A percentile compares a stretch with the other conserved stretches of the same genome.
Evolutionary conservation across 495 filamentous ascomycete species (phyloP).

Genomic region (Trichoderma virens): DNA sequence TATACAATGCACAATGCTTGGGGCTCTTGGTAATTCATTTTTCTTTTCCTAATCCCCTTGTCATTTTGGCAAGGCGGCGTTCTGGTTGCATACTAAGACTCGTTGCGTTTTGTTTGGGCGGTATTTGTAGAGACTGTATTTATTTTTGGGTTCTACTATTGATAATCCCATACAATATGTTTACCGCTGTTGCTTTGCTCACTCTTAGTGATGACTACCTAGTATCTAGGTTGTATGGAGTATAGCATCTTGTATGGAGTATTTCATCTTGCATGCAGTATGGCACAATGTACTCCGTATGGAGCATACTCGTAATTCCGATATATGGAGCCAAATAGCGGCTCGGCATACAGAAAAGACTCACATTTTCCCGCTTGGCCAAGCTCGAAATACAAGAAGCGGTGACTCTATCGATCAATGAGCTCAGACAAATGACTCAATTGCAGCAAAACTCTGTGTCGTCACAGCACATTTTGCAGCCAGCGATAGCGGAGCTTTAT

Average conservation of each 20-base stretch:
- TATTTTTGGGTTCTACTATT: constrained; percentile 2
- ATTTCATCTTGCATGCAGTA: too few relatives aligned
- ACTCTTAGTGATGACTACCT: background rate
- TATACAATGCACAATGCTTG: background rate
- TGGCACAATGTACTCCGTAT: background rate
- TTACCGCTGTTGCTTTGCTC: background rate
- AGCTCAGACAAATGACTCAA: background rate
- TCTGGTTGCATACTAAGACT: constrained; percentile 4
- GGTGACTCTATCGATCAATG: background rate
- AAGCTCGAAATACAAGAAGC: background rate
- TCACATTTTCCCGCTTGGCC: background rate
- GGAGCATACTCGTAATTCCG: background rate
- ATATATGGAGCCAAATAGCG: background rate
- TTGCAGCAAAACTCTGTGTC: background rate
- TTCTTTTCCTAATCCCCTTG: background rate
- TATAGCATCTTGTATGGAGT: too few relatives aligned
- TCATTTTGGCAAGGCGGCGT: constrained; percentile 4
- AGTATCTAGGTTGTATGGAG: background rate
- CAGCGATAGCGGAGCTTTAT: constrained; percentile 8
- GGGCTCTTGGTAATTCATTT: background rate
- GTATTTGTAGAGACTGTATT: constrained; percentile 5
- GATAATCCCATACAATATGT: constrained; percentile 3
- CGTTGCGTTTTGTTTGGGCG: constrained; percentile 4
- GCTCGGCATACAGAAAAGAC: background rate
- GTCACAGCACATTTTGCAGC: background rate